Evolutionary conservation across 768 basidiomycete genomes (phyloP).

Genomic region (Leccinum olivaceopallidum): DNA sequence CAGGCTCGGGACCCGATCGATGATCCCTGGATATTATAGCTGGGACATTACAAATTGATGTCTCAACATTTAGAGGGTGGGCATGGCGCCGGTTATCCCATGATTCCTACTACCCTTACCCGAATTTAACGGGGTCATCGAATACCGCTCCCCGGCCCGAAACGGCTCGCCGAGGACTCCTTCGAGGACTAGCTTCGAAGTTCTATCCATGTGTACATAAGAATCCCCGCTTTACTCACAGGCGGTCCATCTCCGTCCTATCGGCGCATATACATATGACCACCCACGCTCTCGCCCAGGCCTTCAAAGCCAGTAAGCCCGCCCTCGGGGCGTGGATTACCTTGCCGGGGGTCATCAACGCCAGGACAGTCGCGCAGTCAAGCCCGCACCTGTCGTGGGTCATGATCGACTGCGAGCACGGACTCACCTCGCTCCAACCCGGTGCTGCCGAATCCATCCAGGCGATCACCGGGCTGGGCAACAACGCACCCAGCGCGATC

Average conservation of each 20-base stretch:
- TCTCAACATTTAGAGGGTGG: not conserved
- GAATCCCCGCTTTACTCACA: not conserved
- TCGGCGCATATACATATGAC: constrained; percentile 39
- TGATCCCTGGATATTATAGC: not conserved
- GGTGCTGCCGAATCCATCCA: constrained; percentile 56
- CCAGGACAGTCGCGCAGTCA: constrained; percentile 57
- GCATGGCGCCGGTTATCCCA: not conserved
- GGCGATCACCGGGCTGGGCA: constrained; percentile 50
- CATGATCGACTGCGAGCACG: constrained; percentile 69
- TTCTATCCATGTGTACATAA: constrained; percentile 2
- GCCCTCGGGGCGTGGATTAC: constrained; percentile 72
- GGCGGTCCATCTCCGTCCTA: not conserved
- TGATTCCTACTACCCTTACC: not conserved
- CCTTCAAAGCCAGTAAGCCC: constrained; percentile 55
- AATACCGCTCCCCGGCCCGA: not conserved
- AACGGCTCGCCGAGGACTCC: constrained; percentile 11
- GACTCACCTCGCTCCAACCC: constrained; percentile 53
- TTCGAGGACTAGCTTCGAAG: not conserved
- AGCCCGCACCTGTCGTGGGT: constrained; percentile 62
- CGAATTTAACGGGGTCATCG: not conserved
- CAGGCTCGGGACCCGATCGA: not conserved
- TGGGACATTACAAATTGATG: not conserved
- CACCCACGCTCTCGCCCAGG: constrained; percentile 51
- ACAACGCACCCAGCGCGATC: constrained; percentile 49
- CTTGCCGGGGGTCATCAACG: constrained; percentile 56